These are phyloP conservation scores for Aspergillus sp. DNA, from an alignment of 2,329 filamentous ascomycete genomes.

Conservation along the genomic window DNA sequence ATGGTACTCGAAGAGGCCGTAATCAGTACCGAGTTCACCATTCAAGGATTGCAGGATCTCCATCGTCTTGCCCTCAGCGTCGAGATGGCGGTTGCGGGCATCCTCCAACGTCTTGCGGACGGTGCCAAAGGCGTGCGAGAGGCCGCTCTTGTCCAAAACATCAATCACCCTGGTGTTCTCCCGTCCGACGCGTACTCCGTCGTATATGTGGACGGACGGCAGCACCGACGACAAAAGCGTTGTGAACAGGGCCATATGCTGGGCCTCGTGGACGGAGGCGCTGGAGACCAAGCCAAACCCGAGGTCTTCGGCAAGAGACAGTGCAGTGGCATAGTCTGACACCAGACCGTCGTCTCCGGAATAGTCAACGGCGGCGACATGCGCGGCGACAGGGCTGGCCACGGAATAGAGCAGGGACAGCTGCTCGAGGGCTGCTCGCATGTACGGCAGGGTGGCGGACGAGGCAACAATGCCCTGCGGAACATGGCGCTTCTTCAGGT, in stretches of 20 bases:
- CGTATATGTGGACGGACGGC: conserved; percentile 81
- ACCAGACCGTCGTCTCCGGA: conserved; percentile 61
- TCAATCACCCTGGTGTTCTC: conserved; percentile 78
- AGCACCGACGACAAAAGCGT: conserved; percentile 69
- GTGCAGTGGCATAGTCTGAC: conserved; percentile 72
- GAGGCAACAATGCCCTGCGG: conserved; percentile 86
- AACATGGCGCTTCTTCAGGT: conserved; percentile 79
- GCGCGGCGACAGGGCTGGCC: conserved; percentile 84
- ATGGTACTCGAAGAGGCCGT: conserved; percentile 86
- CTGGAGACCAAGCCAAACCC: conserved; percentile 80
- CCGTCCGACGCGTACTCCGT: conserved; percentile 71
- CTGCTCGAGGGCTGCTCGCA: conserved; percentile 81
- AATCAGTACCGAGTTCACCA: conserved; percentile 84
- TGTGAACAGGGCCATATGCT: conserved; percentile 89
- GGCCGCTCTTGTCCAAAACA: conserved; percentile 61
- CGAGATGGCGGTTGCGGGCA: conserved; percentile 59
- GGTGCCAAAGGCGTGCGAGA: conserved; percentile 60
- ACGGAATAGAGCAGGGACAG: conserved; percentile 84
- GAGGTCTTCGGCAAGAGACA: conserved; percentile 78
- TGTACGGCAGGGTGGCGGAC: conserved; percentile 67
- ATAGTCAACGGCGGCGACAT: conserved; percentile 88
- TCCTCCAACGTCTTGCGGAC: conserved; percentile 54
- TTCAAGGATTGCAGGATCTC: conserved; percentile 69
- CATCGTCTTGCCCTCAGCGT: conserved; percentile 61
- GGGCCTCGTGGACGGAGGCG: conserved; percentile 77